phyloP scores from a whole-genome alignment of 306 rosid genomes.

The Carpinus fangiana region DNA sequence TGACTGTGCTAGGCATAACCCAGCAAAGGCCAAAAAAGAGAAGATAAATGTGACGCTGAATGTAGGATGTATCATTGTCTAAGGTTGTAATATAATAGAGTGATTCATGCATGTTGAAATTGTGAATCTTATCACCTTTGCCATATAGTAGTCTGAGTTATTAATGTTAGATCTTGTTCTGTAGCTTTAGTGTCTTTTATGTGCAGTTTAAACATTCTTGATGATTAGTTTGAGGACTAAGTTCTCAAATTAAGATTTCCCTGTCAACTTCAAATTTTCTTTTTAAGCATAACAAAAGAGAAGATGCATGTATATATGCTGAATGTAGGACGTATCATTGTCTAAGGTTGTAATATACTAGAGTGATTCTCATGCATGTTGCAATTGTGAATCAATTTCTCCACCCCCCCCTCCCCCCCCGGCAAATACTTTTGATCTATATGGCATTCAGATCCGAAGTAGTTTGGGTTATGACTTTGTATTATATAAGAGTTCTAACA shows the following conservation, averaged over 20 bases:
- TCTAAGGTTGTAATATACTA: background rate
- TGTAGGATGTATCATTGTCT: background rate
- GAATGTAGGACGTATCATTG: background rate
- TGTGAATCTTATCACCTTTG: too few species aligned
- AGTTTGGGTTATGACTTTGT: background rate
- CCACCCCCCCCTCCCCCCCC: too few species aligned
- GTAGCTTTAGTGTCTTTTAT: too few species aligned
- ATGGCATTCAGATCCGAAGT: background rate
- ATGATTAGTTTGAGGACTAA: background rate
- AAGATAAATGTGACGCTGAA: background rate
- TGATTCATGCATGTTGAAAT: conserved; percentile 1
- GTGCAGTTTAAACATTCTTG: background rate
- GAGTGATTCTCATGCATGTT: conserved; percentile 1
- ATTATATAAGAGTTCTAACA: background rate
- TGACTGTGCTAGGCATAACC: background rate
- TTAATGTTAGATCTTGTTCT: too few species aligned
- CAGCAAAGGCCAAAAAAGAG: too few species aligned
- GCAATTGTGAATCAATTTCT: background rate
- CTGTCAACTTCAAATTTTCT: background rate
- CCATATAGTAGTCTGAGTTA: too few species aligned
- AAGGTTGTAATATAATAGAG: background rate
- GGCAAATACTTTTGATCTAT: background rate
- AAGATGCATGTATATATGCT: background rate
- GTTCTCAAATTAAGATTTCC: background rate
- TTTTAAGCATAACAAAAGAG: background rate